These are phyloP conservation scores for thale cress (Arabidopsis thaliana) DNA, from an alignment of 345 rosid species.

Conservation along the genomic window TAIR10.1 NC_003074.8:1299001-1299500, in stretches of 20 bases:
- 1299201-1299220: constrained; percentile 93
- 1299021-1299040: constrained; percentile 99
- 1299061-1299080: constrained; percentile 98
- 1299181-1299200: constrained; percentile 99
- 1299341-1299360: constrained; percentile 69
- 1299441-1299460: constrained; percentile 98
- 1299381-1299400: constrained; percentile 80
- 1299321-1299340: constrained; percentile 74
- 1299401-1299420: constrained; percentile 86
- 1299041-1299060: constrained; percentile 89
- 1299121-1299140: constrained; percentile 89
- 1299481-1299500: constrained; percentile 99
- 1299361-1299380: constrained; percentile 67
- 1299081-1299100: constrained; percentile 99
- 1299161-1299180: constrained; percentile 99
- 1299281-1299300: constrained; percentile 73
- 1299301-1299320: constrained; percentile 69
- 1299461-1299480: constrained; percentile 99
- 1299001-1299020: constrained; percentile 98
- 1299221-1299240: constrained; percentile 67
- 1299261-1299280: constrained; percentile 56
- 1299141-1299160: constrained; percentile 98
- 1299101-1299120: constrained; percentile 99
- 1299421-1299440: constrained; percentile 96
- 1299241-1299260: constrained; percentile 54